These are phyloP conservation scores for Nicotiana otophora DNA, from an alignment of 257 asterid species.

Conservation along the genomic window DNA sequence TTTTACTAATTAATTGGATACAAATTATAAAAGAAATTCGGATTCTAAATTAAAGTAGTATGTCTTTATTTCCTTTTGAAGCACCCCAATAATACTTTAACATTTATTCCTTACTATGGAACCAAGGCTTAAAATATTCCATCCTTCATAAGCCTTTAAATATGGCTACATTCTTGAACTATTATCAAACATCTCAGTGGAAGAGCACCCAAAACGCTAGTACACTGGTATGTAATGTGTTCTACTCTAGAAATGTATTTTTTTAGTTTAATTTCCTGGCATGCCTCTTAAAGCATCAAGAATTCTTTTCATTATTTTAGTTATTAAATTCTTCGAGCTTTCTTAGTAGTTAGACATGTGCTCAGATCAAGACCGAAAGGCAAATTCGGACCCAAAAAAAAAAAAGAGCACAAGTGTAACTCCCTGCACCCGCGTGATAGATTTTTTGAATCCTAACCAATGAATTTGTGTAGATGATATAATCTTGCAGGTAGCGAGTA, in stretches of 20 bases:
- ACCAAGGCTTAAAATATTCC: conserved; percentile 8
- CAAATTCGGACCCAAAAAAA: too few species aligned
- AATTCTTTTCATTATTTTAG: not conserved
- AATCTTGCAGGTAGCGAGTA: not conserved
- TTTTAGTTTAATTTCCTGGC: not conserved
- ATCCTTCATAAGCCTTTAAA: not conserved
- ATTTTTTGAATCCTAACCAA: too few species aligned
- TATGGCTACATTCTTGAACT: not conserved
- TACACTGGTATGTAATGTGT: not conserved
- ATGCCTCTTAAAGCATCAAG: not conserved
- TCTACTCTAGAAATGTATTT: not conserved
- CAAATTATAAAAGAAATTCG: too few species aligned
- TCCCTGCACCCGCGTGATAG: too few species aligned
- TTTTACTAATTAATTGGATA: too few species aligned
- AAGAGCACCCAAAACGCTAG: not conserved
- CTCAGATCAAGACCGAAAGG: not conserved
- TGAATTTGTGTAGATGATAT: too few species aligned
- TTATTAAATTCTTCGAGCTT: not conserved
- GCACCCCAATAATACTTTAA: not conserved
- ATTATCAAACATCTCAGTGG: not conserved
- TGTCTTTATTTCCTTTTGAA: not conserved
- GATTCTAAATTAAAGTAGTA: too few species aligned
- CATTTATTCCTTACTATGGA: not conserved
- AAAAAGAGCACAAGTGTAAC: too few species aligned
- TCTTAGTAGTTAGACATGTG: not conserved